phyloP scores from a whole-genome alignment of 176 grass and related monocot species.

The Hordeum marinum region DNA sequence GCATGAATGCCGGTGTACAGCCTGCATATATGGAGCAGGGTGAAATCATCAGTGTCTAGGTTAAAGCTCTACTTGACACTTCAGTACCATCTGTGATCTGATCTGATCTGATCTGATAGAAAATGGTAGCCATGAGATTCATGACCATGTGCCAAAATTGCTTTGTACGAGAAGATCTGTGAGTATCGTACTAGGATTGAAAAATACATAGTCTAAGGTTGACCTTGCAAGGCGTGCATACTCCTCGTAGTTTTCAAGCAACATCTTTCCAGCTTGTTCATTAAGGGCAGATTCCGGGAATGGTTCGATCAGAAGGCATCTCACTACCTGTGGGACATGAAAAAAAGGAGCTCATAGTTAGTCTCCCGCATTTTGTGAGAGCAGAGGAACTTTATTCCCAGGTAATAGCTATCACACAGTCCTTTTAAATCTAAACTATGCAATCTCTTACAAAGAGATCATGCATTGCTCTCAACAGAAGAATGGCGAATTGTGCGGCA shows the following conservation, averaged over 20 bases:
- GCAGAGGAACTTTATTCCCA: background rate
- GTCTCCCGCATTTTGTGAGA: background rate
- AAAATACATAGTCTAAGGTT: conserved; percentile 15
- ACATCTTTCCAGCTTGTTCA: conserved; percentile 92
- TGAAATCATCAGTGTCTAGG: background rate
- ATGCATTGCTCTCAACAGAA: background rate
- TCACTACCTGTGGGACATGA: conserved; percentile 54
- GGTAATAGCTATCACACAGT: background rate
- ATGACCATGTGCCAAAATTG: background rate
- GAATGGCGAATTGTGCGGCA: background rate
- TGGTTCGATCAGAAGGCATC: conserved; percentile 91
- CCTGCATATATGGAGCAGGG: conserved; percentile 14
- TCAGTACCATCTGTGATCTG: background rate
- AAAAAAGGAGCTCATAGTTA: background rate
- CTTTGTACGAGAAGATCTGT: background rate
- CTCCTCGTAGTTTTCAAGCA: conserved; percentile 87
- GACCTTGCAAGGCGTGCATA: conserved; percentile 89
- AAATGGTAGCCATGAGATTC: background rate
- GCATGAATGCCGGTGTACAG: conserved; percentile 88
- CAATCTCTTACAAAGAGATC: background rate
- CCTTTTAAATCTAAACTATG: background rate
- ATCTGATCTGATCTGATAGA: background rate
- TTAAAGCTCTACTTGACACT: background rate
- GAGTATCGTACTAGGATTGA: background rate
- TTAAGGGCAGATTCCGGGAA: conserved; percentile 96